Evolutionary conservation across 768 basidiomycete species (phyloP), one percentile per base, ranked within the genome.

Genomic region (Plicaturopsis crispa): DNA sequence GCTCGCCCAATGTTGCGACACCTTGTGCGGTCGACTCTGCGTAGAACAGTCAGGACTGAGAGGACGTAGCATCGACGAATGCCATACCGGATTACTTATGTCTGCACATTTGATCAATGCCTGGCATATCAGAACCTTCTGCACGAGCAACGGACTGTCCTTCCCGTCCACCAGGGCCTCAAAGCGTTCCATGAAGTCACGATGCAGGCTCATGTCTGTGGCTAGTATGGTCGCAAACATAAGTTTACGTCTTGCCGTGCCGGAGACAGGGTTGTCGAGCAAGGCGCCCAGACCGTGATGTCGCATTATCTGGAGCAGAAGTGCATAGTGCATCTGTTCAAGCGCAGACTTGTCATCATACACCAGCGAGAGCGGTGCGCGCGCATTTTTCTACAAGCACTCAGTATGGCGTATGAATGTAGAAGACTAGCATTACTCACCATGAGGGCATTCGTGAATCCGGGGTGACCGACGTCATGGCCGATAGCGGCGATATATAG

Each of bases 381-480:
- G 75, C 36, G 94, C 94, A 53, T 97, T 96, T 81, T 90, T 88
- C 92, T 96, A 51, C 3, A 24, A 19, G 32, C 21, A 26, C 14
- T 32, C 24, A 35, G 47, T 39, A 53, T 30, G 24, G 20, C 13
- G 34, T 36, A 22, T 38, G 23, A 41, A 18, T 36, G 24, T 28
- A 24, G 18, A 28, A 35, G 39, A 20, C 17, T 30, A 26, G 40
- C 30, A 20, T 8, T 35, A 72, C 78, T 57, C 50, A 89, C 92
- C 86, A 98, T 87, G 62, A 97, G 98, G 11, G 76, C 65, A 55
- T 98, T 98, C 18, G 83, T 85, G 41, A 98, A 75, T 1, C 96
- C 96, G 0, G 96, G 96, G 61, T 99, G 96, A 0, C 90, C 94
- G 13, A 90, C 92, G 57, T 99, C 96, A 54, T 99, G 96, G 0